These are phyloP conservation scores for Mycocentrospora acerina DNA, from an alignment of 2,329 filamentous ascomycete genomes.

Conservation along the genomic window DNA sequence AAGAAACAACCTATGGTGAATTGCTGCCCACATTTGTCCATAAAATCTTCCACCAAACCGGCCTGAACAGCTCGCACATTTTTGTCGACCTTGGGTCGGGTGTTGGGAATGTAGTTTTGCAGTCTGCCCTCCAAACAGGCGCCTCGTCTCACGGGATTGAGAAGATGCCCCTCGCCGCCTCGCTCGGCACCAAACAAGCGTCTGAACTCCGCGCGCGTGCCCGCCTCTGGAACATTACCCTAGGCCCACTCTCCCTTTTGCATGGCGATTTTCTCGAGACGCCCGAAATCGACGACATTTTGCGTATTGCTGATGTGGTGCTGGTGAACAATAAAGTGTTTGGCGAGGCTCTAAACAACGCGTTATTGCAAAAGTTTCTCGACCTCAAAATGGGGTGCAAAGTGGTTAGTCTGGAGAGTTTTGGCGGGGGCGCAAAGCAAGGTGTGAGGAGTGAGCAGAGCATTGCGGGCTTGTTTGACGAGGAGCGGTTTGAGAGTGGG, in stretches of 20 bases:
- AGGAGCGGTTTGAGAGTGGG: constrained; percentile 71
- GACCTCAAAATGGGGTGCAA: constrained; percentile 89
- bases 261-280: constrained; percentile 82
- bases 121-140: constrained; percentile 89
- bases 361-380: constrained; percentile 83
- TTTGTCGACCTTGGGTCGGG: constrained; percentile 96
- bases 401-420: constrained; percentile 89
- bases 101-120: constrained; percentile 92
- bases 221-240: constrained; percentile 81
- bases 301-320: constrained; percentile 89
- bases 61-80: constrained; percentile 77
- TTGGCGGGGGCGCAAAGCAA: constrained; percentile 75
- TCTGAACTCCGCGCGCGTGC: constrained; percentile 83
- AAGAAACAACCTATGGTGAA: constrained; percentile 93
- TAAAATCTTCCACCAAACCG: constrained; percentile 75
- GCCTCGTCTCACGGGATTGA: constrained; percentile 97
- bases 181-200: constrained; percentile 76
- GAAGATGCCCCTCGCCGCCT: constrained; percentile 88
- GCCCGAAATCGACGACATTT: constrained; percentile 66
- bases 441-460: constrained; percentile 75
- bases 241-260: constrained; percentile 77
- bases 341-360: constrained; percentile 80
- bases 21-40: constrained; percentile 82
- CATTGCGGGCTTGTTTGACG: constrained; percentile 76
- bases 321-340: constrained; percentile 99